Conservation (phyloP, 495 filamentous ascomycete genomes). For the Penicillium riverlandense region DNA sequence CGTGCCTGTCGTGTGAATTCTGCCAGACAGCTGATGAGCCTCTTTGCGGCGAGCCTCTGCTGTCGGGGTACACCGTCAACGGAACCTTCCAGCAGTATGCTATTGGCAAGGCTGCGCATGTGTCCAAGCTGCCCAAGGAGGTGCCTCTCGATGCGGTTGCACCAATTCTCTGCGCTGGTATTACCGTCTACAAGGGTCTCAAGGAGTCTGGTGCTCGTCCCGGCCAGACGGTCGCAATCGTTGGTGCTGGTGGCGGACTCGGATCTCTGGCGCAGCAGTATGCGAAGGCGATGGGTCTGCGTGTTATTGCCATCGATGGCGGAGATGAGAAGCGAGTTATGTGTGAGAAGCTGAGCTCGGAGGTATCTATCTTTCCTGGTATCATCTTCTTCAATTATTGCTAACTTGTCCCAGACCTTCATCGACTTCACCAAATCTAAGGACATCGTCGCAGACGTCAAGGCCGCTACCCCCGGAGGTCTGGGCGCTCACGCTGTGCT, state of each 20-base stretch:
- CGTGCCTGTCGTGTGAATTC: conserved; percentile 64
- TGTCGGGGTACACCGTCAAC: conserved; percentile 75
- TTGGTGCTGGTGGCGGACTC: conserved; percentile 86
- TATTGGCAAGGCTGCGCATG: conserved; percentile 74
- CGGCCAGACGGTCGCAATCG: conserved; percentile 77
- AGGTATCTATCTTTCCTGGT: conserved; percentile 7
- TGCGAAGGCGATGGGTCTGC: conserved; percentile 82
- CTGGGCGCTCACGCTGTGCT: conserved; percentile 85
- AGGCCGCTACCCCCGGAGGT: conserved; percentile 67
- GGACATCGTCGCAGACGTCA: conserved; percentile 77
- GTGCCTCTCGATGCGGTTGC: conserved; percentile 64
- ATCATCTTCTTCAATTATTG: not conserved
- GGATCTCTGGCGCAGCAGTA: conserved; percentile 79
- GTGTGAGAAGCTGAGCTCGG: conserved; percentile 57
- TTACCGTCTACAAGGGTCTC: conserved; percentile 87
- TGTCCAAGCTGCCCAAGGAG: conserved; percentile 66
- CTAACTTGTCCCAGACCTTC: conserved; percentile 35
- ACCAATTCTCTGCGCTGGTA: conserved; percentile 77
- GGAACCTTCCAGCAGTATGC: conserved; percentile 85
- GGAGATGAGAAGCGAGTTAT: conserved; percentile 72
- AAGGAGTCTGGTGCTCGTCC: conserved; percentile 73
- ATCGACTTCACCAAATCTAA: conserved; percentile 69
- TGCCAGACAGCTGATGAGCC: conserved; percentile 64
- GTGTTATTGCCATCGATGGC: conserved; percentile 67
- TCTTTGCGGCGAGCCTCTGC: conserved; percentile 55